phyloP scores from a whole-genome alignment of 2,329 filamentous ascomycete species.

The Trichophyton benhamiae region DNA sequence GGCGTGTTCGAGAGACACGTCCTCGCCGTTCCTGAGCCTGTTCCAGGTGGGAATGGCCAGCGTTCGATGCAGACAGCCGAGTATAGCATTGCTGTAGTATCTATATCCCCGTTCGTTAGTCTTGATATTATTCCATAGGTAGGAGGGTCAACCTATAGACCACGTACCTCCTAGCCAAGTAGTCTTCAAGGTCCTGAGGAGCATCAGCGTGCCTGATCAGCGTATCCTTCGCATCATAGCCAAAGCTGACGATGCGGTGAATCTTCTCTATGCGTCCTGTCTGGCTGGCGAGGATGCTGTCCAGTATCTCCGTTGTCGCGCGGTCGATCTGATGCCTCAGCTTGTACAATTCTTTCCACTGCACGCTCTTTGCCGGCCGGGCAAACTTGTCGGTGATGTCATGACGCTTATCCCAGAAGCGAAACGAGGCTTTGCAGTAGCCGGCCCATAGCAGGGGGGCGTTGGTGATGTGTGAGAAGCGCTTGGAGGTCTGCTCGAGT shows the following conservation, averaged over 20 bases:
- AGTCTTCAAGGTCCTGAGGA: slow-evolving; percentile 53
- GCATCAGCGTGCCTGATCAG: slow-evolving; percentile 54
- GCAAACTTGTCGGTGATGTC: slow-evolving; percentile 46
- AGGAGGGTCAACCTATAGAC: background rate
- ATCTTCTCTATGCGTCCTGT: slow-evolving; percentile 57
- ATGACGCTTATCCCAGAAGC: slow-evolving; percentile 61
- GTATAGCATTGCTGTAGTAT: slow-evolving; percentile 60
- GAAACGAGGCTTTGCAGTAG: slow-evolving; percentile 58
- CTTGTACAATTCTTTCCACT: slow-evolving; percentile 64
- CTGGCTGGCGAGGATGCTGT: slow-evolving; percentile 59
- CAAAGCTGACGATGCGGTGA: slow-evolving; percentile 56
- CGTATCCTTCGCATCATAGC: slow-evolving; percentile 81
- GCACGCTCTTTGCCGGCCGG: slow-evolving; percentile 42
- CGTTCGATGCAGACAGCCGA: slow-evolving; percentile 69
- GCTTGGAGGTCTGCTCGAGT: slow-evolving; percentile 49
- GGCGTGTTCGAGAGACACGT: slow-evolving; percentile 56
- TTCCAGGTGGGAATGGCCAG: slow-evolving; percentile 70
- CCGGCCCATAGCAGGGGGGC: slow-evolving; percentile 68
- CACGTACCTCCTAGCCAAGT: slow-evolving; percentile 47
- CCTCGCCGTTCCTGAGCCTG: slow-evolving; percentile 40
- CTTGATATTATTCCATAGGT: background rate
- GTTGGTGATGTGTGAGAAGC: slow-evolving; percentile 53
- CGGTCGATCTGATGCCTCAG: slow-evolving; percentile 43
- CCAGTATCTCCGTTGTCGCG: slow-evolving; percentile 44
- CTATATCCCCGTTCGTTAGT: slow-evolving; percentile 29